Evolutionary conservation across 2,329 filamentous ascomycete genomes (phyloP).

Genomic region (Nemania sp.): DNA sequence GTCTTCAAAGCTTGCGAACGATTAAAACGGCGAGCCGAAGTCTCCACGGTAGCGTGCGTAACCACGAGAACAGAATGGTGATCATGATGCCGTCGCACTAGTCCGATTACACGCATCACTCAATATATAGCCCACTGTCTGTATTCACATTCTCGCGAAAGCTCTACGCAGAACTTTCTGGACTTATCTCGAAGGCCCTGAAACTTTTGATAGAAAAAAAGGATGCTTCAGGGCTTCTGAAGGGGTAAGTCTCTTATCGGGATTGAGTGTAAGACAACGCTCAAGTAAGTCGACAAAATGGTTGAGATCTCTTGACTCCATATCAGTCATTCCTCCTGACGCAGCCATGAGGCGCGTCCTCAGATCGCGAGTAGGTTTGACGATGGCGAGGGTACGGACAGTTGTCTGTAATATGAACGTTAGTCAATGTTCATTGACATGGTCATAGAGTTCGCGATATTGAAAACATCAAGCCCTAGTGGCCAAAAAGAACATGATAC

Average conservation of each 20-base stretch:
- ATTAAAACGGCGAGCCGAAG: not conserved
- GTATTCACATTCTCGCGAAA: not conserved
- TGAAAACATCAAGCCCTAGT: not conserved
- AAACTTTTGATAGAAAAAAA: conserved; percentile 66
- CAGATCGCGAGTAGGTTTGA: conserved; percentile 80
- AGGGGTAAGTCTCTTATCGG: conserved; percentile 88
- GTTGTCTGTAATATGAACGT: conserved; percentile 57
- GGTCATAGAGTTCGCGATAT: not conserved
- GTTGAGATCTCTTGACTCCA: conserved; percentile 76
- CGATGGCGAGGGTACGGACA: conserved; percentile 67
- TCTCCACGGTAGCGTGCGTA: not conserved
- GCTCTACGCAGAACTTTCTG: conserved; percentile 8
- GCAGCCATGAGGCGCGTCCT: conserved; percentile 78
- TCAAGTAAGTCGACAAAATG: conserved; percentile 88
- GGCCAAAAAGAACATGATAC: not conserved
- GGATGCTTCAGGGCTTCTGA: conserved; percentile 85
- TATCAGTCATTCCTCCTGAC: conserved; percentile 72
- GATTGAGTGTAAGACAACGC: conserved; percentile 85
- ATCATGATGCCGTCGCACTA: not conserved
- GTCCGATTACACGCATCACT: conserved; percentile 16
- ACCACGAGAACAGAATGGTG: not conserved
- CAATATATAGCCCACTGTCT: conserved; percentile 1
- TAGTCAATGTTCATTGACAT: not conserved
- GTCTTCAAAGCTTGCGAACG: not conserved
- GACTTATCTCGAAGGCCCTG: conserved; percentile 19